phyloP scores from a whole-genome alignment of 2,329 filamentous ascomycete species.

The Spiromastix sp. region DNA sequence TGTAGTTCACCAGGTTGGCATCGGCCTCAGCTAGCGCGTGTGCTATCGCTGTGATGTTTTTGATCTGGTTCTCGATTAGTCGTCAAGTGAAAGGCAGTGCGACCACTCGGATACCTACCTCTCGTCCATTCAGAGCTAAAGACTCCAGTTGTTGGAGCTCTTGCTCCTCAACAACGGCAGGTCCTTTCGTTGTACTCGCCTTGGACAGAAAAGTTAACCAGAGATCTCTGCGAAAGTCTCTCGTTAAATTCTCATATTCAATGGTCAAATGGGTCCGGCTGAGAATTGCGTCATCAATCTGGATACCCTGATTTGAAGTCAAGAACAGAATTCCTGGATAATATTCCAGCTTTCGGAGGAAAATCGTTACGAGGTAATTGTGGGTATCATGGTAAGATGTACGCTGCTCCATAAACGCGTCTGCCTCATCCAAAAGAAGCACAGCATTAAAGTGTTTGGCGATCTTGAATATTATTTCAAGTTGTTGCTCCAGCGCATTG shows the following conservation, averaged over 20 bases:
- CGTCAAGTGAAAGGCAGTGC: too few species aligned
- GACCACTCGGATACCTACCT: too few species aligned
- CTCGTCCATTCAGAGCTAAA: background rate
- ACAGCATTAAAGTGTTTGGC: constrained; percentile 7
- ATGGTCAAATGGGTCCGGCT: constrained; percentile 25
- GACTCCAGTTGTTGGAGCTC: background rate
- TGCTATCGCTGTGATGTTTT: constrained; percentile 6
- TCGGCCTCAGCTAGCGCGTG: constrained; percentile 4
- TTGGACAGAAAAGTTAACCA: constrained; percentile 19
- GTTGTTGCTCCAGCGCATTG: constrained; percentile 5
- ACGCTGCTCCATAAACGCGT: constrained; percentile 7
- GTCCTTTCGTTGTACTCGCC: constrained; percentile 10
- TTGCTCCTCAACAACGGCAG: background rate
- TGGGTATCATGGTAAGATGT: background rate
- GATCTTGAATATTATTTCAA: constrained; percentile 3
- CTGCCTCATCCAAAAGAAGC: constrained; percentile 7
- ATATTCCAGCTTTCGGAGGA: constrained; percentile 15
- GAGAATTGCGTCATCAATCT: constrained; percentile 27
- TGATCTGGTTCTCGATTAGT: constrained; percentile 40
- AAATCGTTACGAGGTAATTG: constrained; percentile 6
- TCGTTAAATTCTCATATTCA: constrained; percentile 21
- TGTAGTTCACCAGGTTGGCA: constrained; percentile 5
- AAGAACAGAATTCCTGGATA: constrained; percentile 20
- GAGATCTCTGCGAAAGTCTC: constrained; percentile 16
- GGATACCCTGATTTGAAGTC: constrained; percentile 24